A percentile compares a stretch with the other conserved stretches of the same genome.
Evolutionary conservation across 2,329 filamentous ascomycete genomes (phyloP).

Genomic region (Madurella mycetomatis): DNA sequence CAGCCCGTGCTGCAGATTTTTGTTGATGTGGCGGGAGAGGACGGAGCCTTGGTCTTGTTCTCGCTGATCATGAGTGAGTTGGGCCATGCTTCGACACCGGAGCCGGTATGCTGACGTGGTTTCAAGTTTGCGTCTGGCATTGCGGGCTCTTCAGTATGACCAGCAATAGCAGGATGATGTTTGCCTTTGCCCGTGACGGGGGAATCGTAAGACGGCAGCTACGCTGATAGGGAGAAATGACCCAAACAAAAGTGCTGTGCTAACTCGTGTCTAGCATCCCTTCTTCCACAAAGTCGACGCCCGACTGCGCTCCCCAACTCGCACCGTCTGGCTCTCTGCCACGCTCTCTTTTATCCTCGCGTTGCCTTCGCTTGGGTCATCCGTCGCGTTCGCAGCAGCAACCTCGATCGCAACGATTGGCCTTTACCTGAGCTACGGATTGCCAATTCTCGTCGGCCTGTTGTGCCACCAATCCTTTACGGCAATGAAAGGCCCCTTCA

Average conservation of each 20-base stretch:
- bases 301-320: conserved; percentile 45
- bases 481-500: conserved; percentile 51
- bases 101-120: conserved; percentile 33
- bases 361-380: conserved; percentile 50
- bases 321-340: conserved; percentile 53
- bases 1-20: conserved; percentile 57
- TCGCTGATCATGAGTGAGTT: conserved; percentile 44
- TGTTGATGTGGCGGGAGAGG: conserved; percentile 51
- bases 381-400: conserved; percentile 53
- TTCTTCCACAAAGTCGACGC: conserved; percentile 53
- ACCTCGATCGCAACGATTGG: conserved; percentile 57
- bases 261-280: conserved; percentile 31
- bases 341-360: conserved; percentile 51
- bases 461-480: conserved; percentile 48
- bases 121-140: conserved; percentile 53
- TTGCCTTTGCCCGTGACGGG: conserved; percentile 52
- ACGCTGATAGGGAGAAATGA: too few relatives aligned
- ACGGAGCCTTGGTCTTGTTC: conserved; percentile 53
- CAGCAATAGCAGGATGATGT: conserved; percentile 56
- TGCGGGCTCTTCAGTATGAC: conserved; percentile 57
- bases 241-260: not conserved
- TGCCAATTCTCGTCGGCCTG: conserved; percentile 52
- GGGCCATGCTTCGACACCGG: conserved; percentile 23
- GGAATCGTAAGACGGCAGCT: conserved; percentile 39
- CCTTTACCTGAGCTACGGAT: conserved; percentile 54